A percentile compares a stretch with the other conserved stretches of the same genome.
Conservation (phyloP, 2,329 filamentous ascomycete genomes). For the Rutstroemia sp. region DNA sequence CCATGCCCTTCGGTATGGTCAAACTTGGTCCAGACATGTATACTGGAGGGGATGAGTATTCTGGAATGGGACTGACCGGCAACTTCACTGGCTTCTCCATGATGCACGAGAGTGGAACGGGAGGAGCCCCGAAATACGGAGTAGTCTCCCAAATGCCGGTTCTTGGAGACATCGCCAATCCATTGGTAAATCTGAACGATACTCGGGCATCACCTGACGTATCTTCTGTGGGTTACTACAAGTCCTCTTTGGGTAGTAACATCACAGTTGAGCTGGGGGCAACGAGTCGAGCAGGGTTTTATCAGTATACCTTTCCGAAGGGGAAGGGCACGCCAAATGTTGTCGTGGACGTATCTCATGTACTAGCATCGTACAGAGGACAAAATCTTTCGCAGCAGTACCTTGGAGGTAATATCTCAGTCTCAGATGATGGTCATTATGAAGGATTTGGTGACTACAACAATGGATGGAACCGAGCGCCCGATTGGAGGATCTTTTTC, state of each 20-base stretch:
- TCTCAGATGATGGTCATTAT: conserved; percentile 45
- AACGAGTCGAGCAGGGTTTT: conserved; percentile 47
- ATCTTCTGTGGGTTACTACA: conserved; percentile 54
- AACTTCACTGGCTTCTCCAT: conserved; percentile 53
- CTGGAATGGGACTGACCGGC: conserved; percentile 41
- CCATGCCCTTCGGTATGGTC: conserved; percentile 15
- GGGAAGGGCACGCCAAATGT: conserved; percentile 32
- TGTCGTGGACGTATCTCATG: conserved; percentile 57
- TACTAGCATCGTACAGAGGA: conserved; percentile 52
- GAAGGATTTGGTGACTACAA: conserved; percentile 55
- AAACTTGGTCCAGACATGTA: conserved; percentile 29
- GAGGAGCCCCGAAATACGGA: conserved; percentile 62
- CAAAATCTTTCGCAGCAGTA: conserved; percentile 54
- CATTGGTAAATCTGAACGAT: conserved; percentile 46
- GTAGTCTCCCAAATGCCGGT: conserved; percentile 53
- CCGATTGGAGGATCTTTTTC: conserved; percentile 55
- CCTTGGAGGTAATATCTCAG: conserved; percentile 47
- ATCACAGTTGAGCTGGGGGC: conserved; percentile 51
- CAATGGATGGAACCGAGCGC: conserved; percentile 59
- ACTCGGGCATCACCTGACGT: conserved; percentile 42
- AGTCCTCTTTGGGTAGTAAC: conserved; percentile 45
- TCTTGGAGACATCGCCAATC: conserved; percentile 41
- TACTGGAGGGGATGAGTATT: conserved; percentile 39
- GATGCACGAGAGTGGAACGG: conserved; percentile 60
- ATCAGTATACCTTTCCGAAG: conserved; percentile 50